Evolutionary conservation across 768 basidiomycete species (phyloP).

Genomic region (Lepiota brunneoincarnata): DNA sequence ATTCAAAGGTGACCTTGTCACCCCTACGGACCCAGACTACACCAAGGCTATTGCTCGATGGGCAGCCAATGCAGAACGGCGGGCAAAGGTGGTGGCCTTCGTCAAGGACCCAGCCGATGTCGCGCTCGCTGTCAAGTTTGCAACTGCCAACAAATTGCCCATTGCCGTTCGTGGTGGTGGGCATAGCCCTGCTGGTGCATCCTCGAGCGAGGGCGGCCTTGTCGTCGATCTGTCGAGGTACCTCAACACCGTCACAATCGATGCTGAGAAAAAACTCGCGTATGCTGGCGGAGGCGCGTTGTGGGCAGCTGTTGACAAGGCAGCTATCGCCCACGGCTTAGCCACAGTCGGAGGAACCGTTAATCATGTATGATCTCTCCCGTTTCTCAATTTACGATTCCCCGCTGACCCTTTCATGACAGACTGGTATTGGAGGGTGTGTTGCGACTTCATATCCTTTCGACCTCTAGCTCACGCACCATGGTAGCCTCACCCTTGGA

Average conservation of each 20-base stretch:
- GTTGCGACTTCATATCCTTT: slow-evolving; percentile 5
- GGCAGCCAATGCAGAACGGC: slow-evolving; percentile 37
- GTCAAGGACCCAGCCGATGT: slow-evolving; percentile 41
- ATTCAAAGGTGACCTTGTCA: slow-evolving; percentile 43
- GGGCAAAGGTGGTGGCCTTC: slow-evolving; percentile 40
- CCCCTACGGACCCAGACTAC: slow-evolving; percentile 32
- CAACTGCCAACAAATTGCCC: slow-evolving; percentile 28
- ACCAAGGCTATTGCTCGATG: slow-evolving; percentile 38
- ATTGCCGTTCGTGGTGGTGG: slow-evolving; percentile 46
- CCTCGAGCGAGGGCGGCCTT: slow-evolving; percentile 42
- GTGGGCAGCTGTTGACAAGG: slow-evolving; percentile 43
- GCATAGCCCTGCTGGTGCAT: slow-evolving; percentile 39
- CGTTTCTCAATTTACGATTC: background rate
- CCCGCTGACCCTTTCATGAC: background rate
- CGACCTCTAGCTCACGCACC: too few species aligned
- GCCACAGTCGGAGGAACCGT: slow-evolving; percentile 45
- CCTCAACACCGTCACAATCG: slow-evolving; percentile 33
- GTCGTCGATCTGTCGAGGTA: slow-evolving; percentile 47
- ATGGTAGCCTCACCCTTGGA: slow-evolving; percentile 37
- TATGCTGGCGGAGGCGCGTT: slow-evolving; percentile 44
- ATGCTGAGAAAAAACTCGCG: slow-evolving; percentile 32
- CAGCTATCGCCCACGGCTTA: slow-evolving; percentile 38
- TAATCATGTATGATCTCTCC: slow-evolving; percentile 36
- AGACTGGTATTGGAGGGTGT: slow-evolving; percentile 50
- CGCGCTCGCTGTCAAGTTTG: slow-evolving; percentile 29